Evolutionary conservation across 208 protist genomes (phyloP).

Genomic region (Lotmaria passim): DNA sequence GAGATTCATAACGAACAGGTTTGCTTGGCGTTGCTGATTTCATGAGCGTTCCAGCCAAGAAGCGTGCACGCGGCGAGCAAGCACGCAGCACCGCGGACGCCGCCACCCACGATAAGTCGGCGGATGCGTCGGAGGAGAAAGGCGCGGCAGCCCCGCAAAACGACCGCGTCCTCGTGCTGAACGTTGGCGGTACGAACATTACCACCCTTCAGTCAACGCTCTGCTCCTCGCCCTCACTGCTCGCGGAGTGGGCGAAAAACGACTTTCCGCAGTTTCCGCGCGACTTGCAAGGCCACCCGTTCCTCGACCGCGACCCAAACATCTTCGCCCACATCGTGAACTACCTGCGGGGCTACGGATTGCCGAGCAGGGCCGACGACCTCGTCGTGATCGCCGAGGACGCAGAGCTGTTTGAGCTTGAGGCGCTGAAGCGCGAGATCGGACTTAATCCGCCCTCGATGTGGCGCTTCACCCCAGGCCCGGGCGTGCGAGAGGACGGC

Average conservation of each 20-base stretch:
- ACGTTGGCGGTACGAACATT: constrained; percentile 75
- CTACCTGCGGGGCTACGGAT: constrained; percentile 85
- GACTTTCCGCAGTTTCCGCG: constrained; percentile 77
- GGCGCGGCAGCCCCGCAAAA: constrained; percentile 15
- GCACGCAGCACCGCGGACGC: constrained; percentile 14
- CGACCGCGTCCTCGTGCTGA: constrained; percentile 56
- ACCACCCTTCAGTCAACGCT: constrained; percentile 80
- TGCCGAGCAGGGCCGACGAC: constrained; percentile 64
- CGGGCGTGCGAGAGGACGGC: constrained; percentile 66
- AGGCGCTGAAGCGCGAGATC: constrained; percentile 59
- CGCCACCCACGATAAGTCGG: constrained; percentile 1
- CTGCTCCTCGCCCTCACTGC: constrained; percentile 53
- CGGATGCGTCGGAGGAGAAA: constrained; percentile 16
- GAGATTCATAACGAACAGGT: no score
- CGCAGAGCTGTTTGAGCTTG: constrained; percentile 67
- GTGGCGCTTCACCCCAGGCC: constrained; percentile 79
- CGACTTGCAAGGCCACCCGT: constrained; percentile 73
- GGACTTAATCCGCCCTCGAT: constrained; percentile 43
- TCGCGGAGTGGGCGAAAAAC: constrained; percentile 67
- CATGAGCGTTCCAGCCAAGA: constrained; percentile 26
- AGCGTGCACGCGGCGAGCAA: constrained; percentile 18
- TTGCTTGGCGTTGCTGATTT: no score
- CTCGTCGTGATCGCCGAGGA: constrained; percentile 82
- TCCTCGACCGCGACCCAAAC: constrained; percentile 82
- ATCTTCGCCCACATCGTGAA: constrained; percentile 85